Conservation (phyloP, 768 basidiomycete species). For the Lentinula detonsa region DNA sequence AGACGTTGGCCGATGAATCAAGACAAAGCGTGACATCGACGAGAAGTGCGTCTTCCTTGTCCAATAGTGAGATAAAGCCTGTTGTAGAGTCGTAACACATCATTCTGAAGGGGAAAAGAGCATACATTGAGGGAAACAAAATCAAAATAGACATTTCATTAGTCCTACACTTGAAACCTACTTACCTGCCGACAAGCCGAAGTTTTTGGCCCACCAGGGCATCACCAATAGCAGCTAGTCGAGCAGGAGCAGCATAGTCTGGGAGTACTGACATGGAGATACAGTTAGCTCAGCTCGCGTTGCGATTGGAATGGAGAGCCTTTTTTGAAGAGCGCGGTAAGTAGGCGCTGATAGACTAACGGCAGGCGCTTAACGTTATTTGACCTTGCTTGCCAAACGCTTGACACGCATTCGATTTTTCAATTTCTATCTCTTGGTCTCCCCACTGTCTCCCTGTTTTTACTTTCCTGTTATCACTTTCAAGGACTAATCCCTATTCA, state of each 20-base stretch:
- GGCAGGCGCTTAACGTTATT: not conserved
- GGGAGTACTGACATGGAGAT: slow-evolving; percentile 41
- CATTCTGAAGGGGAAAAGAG: slow-evolving; percentile 31
- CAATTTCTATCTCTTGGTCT: not conserved
- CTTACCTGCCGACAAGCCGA: slow-evolving; percentile 52
- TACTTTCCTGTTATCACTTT: not conserved
- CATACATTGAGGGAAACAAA: slow-evolving; percentile 8
- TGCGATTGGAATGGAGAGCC: no score
- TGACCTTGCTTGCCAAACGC: not conserved
- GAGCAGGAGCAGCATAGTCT: slow-evolving; percentile 39
- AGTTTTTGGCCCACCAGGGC: slow-evolving; percentile 44
- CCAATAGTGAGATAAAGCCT: slow-evolving; percentile 42
- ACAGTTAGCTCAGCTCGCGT: not conserved
- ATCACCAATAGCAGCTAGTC: slow-evolving; percentile 32
- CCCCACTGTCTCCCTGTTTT: not conserved
- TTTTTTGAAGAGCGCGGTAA: not conserved
- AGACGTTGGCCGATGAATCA: slow-evolving; percentile 27
- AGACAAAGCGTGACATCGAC: slow-evolving; percentile 54
- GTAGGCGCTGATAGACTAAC: not conserved
- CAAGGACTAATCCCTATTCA: slow-evolving; percentile 11
- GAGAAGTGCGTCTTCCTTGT: slow-evolving; percentile 43
- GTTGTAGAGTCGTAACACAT: slow-evolving; percentile 48
- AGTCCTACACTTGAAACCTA: slow-evolving; percentile 12
- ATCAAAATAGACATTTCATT: not conserved
- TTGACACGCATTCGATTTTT: not conserved